Evolutionary conservation across 495 filamentous ascomycete genomes (phyloP).

Genomic region (Podospora didyma): DNA sequence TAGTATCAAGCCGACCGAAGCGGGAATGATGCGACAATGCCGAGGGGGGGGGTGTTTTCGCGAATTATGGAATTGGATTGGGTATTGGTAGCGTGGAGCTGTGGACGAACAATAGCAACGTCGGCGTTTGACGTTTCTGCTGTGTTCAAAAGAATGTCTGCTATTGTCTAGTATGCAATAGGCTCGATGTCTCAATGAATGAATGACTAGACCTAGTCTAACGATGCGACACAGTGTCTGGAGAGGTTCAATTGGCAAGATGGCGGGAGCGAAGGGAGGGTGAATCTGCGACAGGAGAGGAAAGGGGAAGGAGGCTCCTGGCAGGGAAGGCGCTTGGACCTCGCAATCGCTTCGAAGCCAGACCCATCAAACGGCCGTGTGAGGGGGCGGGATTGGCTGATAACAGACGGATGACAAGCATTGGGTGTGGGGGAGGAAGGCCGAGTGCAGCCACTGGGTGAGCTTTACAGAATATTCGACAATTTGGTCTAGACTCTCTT

Average conservation of each 20-base stretch:
- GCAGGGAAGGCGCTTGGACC: conserved; percentile 6
- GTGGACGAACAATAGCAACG: conserved; percentile 1
- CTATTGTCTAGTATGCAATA: conserved; percentile 2
- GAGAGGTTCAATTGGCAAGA: conserved; percentile 9
- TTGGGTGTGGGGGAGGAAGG: neutral
- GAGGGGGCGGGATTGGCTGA: neutral
- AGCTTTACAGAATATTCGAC: neutral
- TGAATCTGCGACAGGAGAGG: conserved; percentile 13
- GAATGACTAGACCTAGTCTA: conserved; percentile 13
- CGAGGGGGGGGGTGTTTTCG: neutral
- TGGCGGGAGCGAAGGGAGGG: conserved; percentile 3
- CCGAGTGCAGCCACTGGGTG: neutral
- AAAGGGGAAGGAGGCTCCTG: conserved; percentile 11
- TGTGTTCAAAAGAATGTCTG: conserved; percentile 2
- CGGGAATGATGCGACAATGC: conserved; percentile 20
- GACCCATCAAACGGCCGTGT: neutral
- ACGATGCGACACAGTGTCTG: neutral
- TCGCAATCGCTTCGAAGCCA: neutral
- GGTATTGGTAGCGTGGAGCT: neutral
- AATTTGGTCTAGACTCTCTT: no score
- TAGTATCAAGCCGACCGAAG: conserved; percentile 22
- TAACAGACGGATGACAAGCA: neutral
- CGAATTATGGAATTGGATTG: neutral
- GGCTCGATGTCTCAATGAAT: neutral
- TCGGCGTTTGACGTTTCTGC: neutral